Percentiles rank a stretch among this genome's conserved stretches.
Evolutionary conservation across 805 yeast species (phyloP).

Genomic region (Millerozyma acaciae): DNA sequence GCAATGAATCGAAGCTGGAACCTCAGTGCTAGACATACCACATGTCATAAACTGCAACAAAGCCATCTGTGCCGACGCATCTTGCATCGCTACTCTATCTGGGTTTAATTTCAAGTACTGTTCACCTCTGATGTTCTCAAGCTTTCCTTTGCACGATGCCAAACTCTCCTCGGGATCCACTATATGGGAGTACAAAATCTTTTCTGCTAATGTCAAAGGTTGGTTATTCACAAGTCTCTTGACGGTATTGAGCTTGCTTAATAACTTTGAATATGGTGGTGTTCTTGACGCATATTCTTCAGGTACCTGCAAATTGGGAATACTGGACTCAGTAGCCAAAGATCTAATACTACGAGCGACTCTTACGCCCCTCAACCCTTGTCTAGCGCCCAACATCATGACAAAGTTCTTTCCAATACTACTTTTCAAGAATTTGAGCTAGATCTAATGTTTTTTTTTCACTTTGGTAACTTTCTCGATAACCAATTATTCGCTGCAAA

Average conservation of each 20-base stretch:
- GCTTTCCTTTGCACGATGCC: conserved; percentile 42
- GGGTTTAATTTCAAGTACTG: conserved; percentile 91
- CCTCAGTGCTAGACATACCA: conserved; percentile 80
- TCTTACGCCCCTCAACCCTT: conserved; percentile 3
- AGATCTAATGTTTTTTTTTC: background rate
- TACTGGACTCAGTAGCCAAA: conserved; percentile 31
- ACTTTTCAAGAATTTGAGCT: background rate
- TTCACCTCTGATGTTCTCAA: conserved; percentile 69
- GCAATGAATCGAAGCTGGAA: conserved; percentile 96
- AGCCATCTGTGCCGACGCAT: conserved; percentile 99
- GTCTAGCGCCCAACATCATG: conserved; percentile 14
- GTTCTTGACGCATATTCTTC: conserved; percentile 61
- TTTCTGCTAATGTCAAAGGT: conserved; percentile 93
- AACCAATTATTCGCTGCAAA: conserved; percentile 1
- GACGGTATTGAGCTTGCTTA: conserved; percentile 60
- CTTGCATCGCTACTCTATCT: conserved; percentile 99
- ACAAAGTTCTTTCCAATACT: background rate
- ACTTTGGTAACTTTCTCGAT: background rate
- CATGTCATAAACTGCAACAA: conserved; percentile 96
- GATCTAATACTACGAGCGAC: conserved; percentile 12
- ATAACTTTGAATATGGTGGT: conserved; percentile 83
- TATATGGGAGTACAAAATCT: conserved; percentile 88
- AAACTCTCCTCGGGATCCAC: conserved; percentile 84
- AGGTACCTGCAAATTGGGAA: conserved; percentile 43
- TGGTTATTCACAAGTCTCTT: conserved; percentile 57